Percentiles rank a stretch among this genome's conserved stretches.
These are phyloP conservation scores for Exophiala sideris DNA, from an alignment of 2,329 filamentous ascomycete species.

Conservation along the genomic window DNA sequence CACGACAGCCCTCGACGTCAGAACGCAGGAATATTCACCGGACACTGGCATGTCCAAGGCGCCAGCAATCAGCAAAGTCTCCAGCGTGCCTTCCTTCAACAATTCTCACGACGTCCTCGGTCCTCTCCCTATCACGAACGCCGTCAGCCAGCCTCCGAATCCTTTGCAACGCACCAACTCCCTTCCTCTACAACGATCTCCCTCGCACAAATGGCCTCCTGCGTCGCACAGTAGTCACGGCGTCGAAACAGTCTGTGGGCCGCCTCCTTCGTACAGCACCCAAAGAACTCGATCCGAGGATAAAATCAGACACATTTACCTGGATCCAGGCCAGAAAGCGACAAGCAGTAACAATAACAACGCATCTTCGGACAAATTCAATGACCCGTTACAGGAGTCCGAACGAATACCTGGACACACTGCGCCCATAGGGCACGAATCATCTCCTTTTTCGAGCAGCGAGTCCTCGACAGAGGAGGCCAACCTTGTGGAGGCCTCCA, in stretches of 20 bases:
- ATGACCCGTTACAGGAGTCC: conserved; percentile 10
- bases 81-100: conserved; percentile 19
- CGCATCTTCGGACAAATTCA: conserved; percentile 7
- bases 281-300: conserved; percentile 40
- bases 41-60: conserved; percentile 19
- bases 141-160: conserved; percentile 8
- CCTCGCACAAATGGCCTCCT: conserved; percentile 36
- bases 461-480: conserved; percentile 12
- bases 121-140: not conserved
- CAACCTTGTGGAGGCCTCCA: conserved; percentile 12
- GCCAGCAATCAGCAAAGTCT: conserved; percentile 12
- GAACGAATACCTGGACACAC: not conserved
- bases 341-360: conserved; percentile 9
- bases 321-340: conserved; percentile 9
- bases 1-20: conserved; percentile 3
- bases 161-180: conserved; percentile 19
- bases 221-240: conserved; percentile 49
- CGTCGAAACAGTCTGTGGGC: conserved; percentile 49
- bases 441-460: conserved; percentile 4
- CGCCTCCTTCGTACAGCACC: conserved; percentile 51
- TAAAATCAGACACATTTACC: conserved; percentile 26
- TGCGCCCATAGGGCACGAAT: conserved; percentile 9
- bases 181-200: conserved; percentile 14
- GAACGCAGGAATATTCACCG: conserved; percentile 4
- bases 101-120: conserved; percentile 8